These are phyloP conservation scores for Tolypocladium ovalisporum DNA, from an alignment of 2,329 filamentous ascomycete genomes.

Conservation along the genomic window DNA sequence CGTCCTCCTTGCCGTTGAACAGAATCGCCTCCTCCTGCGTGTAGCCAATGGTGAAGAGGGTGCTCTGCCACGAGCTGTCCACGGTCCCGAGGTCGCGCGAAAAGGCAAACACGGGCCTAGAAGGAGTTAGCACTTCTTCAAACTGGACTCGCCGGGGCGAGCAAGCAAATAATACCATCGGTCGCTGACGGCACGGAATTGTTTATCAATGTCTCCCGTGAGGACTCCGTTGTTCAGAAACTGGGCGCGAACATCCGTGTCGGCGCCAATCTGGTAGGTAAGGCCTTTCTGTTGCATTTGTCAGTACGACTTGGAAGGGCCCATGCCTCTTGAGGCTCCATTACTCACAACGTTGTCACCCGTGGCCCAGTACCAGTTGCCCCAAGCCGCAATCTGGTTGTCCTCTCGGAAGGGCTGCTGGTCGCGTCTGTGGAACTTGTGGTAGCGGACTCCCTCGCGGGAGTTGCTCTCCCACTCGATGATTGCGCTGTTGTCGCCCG, in stretches of 20 bases:
- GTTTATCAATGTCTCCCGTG: constrained; percentile 50
- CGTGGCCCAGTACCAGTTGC: constrained; percentile 65
- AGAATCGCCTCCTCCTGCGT: constrained; percentile 68
- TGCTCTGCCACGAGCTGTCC: constrained; percentile 23
- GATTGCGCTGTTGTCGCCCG: constrained; percentile 44
- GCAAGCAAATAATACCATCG: constrained; percentile 21
- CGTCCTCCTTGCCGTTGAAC: constrained; percentile 57
- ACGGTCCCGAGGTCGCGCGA: constrained; percentile 47
- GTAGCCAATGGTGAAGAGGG: constrained; percentile 65
- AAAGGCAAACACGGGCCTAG: constrained; percentile 73
- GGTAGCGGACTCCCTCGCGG: constrained; percentile 44
- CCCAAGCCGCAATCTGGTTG: constrained; percentile 69
- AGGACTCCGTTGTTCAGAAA: constrained; percentile 56
- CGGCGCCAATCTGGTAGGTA: constrained; percentile 61
- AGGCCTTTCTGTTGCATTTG: constrained; percentile 24
- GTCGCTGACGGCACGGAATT: constrained; percentile 37
- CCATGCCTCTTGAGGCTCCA: background rate
- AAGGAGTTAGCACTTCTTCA: background rate
- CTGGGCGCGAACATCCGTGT: constrained; percentile 50
- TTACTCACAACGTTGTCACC: constrained; percentile 27
- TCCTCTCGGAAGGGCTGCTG: constrained; percentile 59
- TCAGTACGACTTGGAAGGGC: background rate
- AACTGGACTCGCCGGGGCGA: background rate
- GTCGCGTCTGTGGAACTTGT: constrained; percentile 47
- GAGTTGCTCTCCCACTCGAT: constrained; percentile 53